phyloP scores from a whole-genome alignment of 148 eudicot species.

The Dianthus caryophyllus region DNA sequence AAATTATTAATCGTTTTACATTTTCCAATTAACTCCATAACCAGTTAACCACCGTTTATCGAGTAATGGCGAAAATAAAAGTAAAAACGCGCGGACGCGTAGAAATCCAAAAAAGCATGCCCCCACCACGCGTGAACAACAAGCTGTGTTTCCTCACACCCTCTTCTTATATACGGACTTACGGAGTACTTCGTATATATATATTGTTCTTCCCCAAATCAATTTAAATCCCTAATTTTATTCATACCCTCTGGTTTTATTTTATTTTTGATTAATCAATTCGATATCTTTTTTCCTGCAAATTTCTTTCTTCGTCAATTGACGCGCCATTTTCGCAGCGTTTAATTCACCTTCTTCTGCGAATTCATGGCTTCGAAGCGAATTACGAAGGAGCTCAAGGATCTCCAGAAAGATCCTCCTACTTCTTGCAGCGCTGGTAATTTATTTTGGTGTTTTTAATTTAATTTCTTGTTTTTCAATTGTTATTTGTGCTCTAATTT shows the following conservation, averaged over 20 bases:
- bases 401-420: constrained; percentile 80
- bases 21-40: too few species aligned
- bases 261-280: background rate
- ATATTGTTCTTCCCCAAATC: background rate
- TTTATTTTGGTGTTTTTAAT: background rate
- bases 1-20: too few species aligned
- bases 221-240: background rate
- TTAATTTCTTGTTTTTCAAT: background rate
- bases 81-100: too few species aligned
- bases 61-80: too few species aligned
- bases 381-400: constrained; percentile 81
- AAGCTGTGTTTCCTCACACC: too few species aligned
- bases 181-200: too few species aligned
- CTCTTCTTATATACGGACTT: too few species aligned
- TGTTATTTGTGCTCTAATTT: background rate
- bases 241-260: too few species aligned
- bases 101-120: too few species aligned
- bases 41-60: too few species aligned
- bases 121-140: too few species aligned
- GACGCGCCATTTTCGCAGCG: background rate
- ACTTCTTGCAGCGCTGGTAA: constrained; percentile 75
- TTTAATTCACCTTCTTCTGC: background rate
- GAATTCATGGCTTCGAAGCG: constrained; percentile 62
- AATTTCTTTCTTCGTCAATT: background rate
- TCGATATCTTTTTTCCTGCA: background rate